Evolutionary conservation across 176 grass and related monocot genomes (phyloP), one percentile per base, ranked within the genome.

Genomic region (Calamus simplicifolius): DNA sequence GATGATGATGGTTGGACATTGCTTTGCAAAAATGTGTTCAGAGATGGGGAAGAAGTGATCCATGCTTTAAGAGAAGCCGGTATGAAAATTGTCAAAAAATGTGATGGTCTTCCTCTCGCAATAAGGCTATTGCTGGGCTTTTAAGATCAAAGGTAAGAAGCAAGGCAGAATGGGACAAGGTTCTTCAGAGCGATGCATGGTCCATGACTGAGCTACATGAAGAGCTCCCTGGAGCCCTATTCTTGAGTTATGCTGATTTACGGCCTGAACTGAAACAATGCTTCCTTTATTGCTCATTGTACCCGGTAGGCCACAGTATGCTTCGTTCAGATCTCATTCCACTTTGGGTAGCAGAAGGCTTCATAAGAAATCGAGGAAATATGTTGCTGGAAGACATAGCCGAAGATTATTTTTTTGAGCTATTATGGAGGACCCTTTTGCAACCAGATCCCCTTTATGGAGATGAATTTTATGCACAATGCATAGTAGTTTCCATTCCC

Each of bases 251-350:
- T 48, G 71, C 69, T 18, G 74, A 94, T 76, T n/a, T 94, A 58
- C 78, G 77, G 29, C 80, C 84, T 69, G 62, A 85, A 48, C 59
- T 88, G 2, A 94, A 94, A 58, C 84, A 94, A 62, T 94, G 89
- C 49, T 94, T 94, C 66, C 81, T 94, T 14, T 80, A 85, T 56
- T 94, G 77, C 43, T 79, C 84, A 30, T 55, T 88, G 59, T 94
- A 88, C 56, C 89, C 84, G 26, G 75, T 81, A 63, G 84, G 85
- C 60, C 71, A 23, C 1, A 23, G 21, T 0, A 29, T 29, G 3
- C 0, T 0, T 29, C 29, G 29, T 29, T 4, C 4, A 5, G 3
- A 29, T 29, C 29, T 29, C 5, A 5, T 29, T 5, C 3, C 4
- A 4, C 5, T 0, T 5, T 4, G 29, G 29, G 4, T 29, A 5